Evolutionary conservation across 768 basidiomycete genomes (phyloP), one percentile per base, ranked within the genome.

Genomic region (Pleurotus sapidus): DNA sequence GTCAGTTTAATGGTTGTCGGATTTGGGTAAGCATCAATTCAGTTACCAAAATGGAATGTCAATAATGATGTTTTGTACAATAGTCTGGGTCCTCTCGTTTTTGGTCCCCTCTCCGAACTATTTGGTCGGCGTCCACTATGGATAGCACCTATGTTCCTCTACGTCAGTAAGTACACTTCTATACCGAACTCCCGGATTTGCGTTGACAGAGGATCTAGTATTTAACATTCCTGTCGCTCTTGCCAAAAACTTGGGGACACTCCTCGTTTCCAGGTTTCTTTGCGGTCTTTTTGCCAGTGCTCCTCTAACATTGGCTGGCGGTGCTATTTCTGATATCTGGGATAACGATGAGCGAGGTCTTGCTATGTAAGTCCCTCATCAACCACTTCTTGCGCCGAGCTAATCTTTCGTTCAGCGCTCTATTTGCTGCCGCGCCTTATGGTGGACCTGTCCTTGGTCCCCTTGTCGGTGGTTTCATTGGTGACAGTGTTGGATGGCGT

Each of bases 391-490:
- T 20, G 14, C 18, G 3, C 18, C 3, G 1, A 5, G 23, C 24
- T n/a, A 12, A 42, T 8, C 38, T n/a, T 54, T 30, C 12, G 1
- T 27, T 23, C 42, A 54, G 51, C 42, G 65, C 70, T 15, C 55
- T 79, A 3, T 79, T 78, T 58, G 68, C 74, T 0, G 70, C 73
- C 38, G 77, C 67, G 42, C 76, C 63, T 40, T 79, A 68, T 60
- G 71, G 72, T 46, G 73, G 73, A 8, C 74, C 74, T 7, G 71
- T 74, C 1, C 59, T 78, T 14, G 79, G 78, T 5, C 81, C 81
- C 4, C 75, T 83, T 53, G 72, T 79, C n/a, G 81, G 79, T 54
- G 77, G 78, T 11, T 75, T 75, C 51, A 74, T 77, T 56, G 72
- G 76, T 6, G 74, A 76, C 56, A 69, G 63, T 38, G 59, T 74